Evolutionary conservation across 2,329 filamentous ascomycete species (phyloP).

Genomic region (Elsinoe australis): DNA sequence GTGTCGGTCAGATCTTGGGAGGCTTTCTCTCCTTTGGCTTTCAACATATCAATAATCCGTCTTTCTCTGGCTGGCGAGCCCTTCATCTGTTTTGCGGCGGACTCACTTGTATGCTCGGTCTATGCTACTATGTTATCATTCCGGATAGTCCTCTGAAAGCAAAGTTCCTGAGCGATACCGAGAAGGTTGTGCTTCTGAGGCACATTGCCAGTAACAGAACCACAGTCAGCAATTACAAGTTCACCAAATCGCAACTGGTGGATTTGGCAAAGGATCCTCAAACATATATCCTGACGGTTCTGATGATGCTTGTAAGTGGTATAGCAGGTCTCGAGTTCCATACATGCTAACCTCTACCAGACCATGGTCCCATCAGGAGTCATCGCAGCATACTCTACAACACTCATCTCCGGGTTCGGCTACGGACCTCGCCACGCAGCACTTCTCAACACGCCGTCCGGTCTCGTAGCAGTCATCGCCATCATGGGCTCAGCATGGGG

Average conservation of each 20-base stretch:
- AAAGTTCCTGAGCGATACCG: slow-evolving; percentile 55
- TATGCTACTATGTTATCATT: slow-evolving; percentile 32
- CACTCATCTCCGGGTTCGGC: slow-evolving; percentile 44
- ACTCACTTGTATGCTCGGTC: slow-evolving; percentile 11
- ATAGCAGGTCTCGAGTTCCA: too few species aligned
- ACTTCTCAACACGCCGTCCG: slow-evolving; percentile 50
- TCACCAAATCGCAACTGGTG: slow-evolving; percentile 44
- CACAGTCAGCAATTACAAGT: slow-evolving; percentile 37
- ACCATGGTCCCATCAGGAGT: slow-evolving; percentile 35
- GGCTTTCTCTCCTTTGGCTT: slow-evolving; percentile 50
- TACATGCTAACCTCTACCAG: slow-evolving; percentile 20
- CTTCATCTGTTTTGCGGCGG: slow-evolving; percentile 16
- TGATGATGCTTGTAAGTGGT: slow-evolving; percentile 5
- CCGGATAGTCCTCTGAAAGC: slow-evolving; percentile 62
- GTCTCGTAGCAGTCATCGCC: slow-evolving; percentile 46
- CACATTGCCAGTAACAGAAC: slow-evolving; percentile 35
- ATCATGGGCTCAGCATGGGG: slow-evolving; percentile 43
- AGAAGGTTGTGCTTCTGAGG: slow-evolving; percentile 38
- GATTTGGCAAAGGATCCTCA: slow-evolving; percentile 57
- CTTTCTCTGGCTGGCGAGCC: slow-evolving; percentile 16
- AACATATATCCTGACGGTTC: slow-evolving; percentile 26
- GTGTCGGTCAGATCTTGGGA: slow-evolving; percentile 49
- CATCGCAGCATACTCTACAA: slow-evolving; percentile 49
- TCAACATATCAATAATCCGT: slow-evolving; percentile 35
- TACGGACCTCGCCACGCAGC: slow-evolving; percentile 41